Evolutionary conservation across 2,329 filamentous ascomycete genomes (phyloP).

Genomic region (Cercospora sp.): DNA sequence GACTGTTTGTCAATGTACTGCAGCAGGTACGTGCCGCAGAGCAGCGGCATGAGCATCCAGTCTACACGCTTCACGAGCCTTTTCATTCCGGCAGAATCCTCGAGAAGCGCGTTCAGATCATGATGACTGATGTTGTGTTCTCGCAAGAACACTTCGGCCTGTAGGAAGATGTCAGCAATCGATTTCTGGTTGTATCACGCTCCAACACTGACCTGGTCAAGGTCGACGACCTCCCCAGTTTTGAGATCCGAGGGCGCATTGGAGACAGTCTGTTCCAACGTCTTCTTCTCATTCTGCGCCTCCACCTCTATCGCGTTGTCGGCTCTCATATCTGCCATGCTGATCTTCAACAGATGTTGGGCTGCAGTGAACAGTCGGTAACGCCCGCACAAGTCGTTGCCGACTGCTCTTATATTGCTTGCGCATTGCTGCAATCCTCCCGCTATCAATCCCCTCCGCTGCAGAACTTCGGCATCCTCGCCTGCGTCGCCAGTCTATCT

Average conservation of each 20-base stretch:
- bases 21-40: constrained; percentile 53
- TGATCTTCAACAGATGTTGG: not conserved
- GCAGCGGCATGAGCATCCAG: constrained; percentile 52
- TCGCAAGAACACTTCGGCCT: constrained; percentile 52
- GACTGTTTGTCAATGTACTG: constrained; percentile 51
- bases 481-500: not conserved
- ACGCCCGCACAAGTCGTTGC: not conserved
- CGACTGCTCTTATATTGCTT: not conserved
- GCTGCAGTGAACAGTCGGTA: not conserved
- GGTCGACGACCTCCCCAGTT: constrained; percentile 40
- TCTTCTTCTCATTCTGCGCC: constrained; percentile 19
- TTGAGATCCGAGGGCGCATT: constrained; percentile 27
- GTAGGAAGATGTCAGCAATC: too few species aligned
- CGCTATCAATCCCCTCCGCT: not conserved
- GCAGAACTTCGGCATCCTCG: constrained; percentile 4
- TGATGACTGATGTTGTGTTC: constrained; percentile 49
- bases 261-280: constrained; percentile 13
- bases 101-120: constrained; percentile 48
- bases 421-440: not conserved
- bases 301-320: constrained; percentile 11
- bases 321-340: not conserved
- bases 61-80: constrained; percentile 51
- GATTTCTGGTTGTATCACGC: too few species aligned
- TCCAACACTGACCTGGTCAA: constrained; percentile 45
- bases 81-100: constrained; percentile 43